These are phyloP conservation scores for Thielaviopsis euricoi DNA, from an alignment of 2,329 filamentous ascomycete species.

Conservation along the genomic window DNA sequence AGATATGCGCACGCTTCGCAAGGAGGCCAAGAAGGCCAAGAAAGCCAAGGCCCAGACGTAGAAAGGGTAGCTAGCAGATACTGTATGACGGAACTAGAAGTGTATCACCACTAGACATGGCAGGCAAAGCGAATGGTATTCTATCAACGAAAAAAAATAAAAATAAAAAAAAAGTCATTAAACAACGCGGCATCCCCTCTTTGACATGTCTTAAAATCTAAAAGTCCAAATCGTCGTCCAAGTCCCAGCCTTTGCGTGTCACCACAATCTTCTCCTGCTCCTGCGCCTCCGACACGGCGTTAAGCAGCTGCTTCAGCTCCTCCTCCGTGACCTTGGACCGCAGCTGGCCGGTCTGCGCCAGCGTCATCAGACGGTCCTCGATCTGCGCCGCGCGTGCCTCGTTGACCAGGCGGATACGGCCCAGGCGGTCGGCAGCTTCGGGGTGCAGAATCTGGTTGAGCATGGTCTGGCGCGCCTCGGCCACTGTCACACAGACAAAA, in stretches of 20 bases:
- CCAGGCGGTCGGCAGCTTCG: constrained; percentile 80
- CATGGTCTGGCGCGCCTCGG: constrained; percentile 59
- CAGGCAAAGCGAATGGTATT: not conserved
- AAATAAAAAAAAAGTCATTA: not conserved
- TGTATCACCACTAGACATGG: not conserved
- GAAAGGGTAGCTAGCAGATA: not conserved
- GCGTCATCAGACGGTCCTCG: constrained; percentile 82
- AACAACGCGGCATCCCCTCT: constrained; percentile 12
- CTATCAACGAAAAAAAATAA: not conserved
- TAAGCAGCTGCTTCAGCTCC: constrained; percentile 82
- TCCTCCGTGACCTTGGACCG: constrained; percentile 76
- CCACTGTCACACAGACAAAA: constrained; percentile 15
- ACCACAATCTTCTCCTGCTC: constrained; percentile 78
- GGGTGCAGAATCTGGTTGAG: constrained; percentile 89
- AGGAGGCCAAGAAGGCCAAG: constrained; percentile 49
- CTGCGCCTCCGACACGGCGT: constrained; percentile 64
- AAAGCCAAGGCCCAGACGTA: constrained; percentile 21
- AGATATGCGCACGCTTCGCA: constrained; percentile 65
- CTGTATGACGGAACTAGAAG: not conserved
- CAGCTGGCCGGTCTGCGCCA: constrained; percentile 77
- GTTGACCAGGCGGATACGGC: constrained; percentile 90
- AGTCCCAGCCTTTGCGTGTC: constrained; percentile 66
- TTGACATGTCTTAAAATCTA: constrained; percentile 16
- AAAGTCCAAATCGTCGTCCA: constrained; percentile 62
- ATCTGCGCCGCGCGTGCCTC: constrained; percentile 77